Evolutionary conservation across 2,329 filamentous ascomycete genomes (phyloP), one percentile per base, ranked within the genome.

Genomic region (Claviceps sp.): DNA sequence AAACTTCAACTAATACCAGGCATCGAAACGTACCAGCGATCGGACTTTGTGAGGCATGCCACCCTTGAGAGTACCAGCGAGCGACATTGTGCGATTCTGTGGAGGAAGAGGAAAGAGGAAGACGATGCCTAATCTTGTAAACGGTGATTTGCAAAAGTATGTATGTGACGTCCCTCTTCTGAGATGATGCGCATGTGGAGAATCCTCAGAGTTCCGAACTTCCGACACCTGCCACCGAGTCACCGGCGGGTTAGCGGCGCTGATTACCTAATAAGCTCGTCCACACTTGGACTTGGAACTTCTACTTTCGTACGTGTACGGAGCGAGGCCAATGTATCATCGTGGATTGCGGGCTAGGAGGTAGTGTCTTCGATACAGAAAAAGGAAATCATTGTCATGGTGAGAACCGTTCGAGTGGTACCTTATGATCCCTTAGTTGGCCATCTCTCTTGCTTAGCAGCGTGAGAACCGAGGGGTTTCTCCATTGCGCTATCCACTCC

Each of bases 11-110:
- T 34, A 34, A 11, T 34, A 34, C 9, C 9, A 36, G 13, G 23
- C 5, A 34, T 44, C 14, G 7, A 37, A 39, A 68, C 75, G 65
- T 64, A 79, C 76, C 62, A 79, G 64, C 56, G 77, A 79, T 62
- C 76, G 71, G 52, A 75, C 75, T 68, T 80, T 76, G 57, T 77
- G 73, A 54, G 77, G 73, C 67, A 76, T 69, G 55, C 79, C 73
- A 65, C 76, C 76, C 62, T 74, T 76, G 52, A 70, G 56, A 53
- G 62, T 62, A 49, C 60, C 60, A 51, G 65, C 64, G 54, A 63
- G 64, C 55, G 68, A 70, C 68, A 71, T 71, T 57, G 45, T 50
- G 50, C 11, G 9, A 49, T 20, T 23, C 29, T 17, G 42, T 47
- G 29, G 47, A 6, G 38, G 7, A 34, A 20, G 20, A n/a, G 38